Percentiles rank a stretch among this genome's conserved stretches.
phyloP scores from a whole-genome alignment of 768 basidiomycete genomes.

The Cantharellus cinnabarinus region DNA sequence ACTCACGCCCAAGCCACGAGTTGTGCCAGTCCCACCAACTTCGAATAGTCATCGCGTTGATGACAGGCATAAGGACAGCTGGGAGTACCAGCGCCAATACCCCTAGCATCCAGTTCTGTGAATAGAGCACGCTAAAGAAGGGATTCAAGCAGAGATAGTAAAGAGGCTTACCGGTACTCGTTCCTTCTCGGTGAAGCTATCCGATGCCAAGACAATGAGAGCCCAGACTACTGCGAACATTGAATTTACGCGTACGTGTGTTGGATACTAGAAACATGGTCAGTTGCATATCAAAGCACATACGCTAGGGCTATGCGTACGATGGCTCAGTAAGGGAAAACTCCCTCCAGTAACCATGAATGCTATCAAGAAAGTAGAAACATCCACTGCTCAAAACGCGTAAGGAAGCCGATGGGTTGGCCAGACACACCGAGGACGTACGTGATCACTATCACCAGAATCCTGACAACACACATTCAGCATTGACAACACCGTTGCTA shows the following conservation, averaged over 20 bases:
- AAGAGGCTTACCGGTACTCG: conserved; percentile 43
- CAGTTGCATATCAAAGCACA: neutral
- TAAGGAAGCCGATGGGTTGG: neutral
- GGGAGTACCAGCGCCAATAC: conserved; percentile 41
- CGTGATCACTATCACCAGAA: conserved; percentile 45
- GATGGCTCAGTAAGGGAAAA: conserved; percentile 66
- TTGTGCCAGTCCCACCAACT: conserved; percentile 82
- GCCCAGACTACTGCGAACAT: conserved; percentile 13
- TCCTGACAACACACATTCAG: conserved; percentile 23
- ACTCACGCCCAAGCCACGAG: conserved; percentile 9
- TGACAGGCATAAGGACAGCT: conserved; percentile 39
- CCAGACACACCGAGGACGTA: conserved; percentile 19
- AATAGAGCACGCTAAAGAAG: conserved; percentile 3
- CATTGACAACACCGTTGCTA: neutral
- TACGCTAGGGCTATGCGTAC: conserved; percentile 22
- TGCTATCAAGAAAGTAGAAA: conserved; percentile 42
- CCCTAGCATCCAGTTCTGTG: conserved; percentile 12
- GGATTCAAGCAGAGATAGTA: neutral
- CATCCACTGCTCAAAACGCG: conserved; percentile 22
- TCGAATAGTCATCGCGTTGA: conserved; percentile 54
- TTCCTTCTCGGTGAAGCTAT: conserved; percentile 50
- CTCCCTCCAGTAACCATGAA: conserved; percentile 51
- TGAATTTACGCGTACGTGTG: conserved; percentile 19
- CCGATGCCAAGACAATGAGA: neutral
- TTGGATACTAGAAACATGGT: conserved; percentile 14